These are phyloP conservation scores for Leccinum pellstonianum DNA, from an alignment of 768 basidiomycete species.

Conservation along the genomic window DNA sequence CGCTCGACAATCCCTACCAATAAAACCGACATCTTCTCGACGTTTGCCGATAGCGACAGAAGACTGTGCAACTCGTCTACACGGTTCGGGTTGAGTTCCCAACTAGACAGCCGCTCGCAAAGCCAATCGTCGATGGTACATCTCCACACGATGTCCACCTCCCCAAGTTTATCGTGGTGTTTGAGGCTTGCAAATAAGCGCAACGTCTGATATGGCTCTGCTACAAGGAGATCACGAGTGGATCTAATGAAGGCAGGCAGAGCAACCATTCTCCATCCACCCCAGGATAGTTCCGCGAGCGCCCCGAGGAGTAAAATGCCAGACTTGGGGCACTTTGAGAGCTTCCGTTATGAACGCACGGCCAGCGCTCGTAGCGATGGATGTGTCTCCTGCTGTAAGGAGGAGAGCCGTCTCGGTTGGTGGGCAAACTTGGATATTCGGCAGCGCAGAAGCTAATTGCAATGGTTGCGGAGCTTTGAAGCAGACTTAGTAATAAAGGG, in stretches of 20 bases:
- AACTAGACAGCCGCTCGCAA: constrained; percentile 40
- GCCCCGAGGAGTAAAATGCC: constrained; percentile 56
- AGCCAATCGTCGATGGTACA: constrained; percentile 52
- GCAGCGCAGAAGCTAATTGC: constrained; percentile 33
- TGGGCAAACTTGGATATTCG: constrained; percentile 27
- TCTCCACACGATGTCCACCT: constrained; percentile 61
- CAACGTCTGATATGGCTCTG: constrained; percentile 42
- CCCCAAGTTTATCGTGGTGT: constrained; percentile 48
- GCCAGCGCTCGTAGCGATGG: constrained; percentile 37
- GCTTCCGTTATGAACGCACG: constrained; percentile 44
- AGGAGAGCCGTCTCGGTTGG: constrained; percentile 32
- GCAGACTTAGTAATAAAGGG: neutral
- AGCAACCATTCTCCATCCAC: constrained; percentile 73
- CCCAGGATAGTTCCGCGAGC: constrained; percentile 67
- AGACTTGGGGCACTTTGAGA: constrained; percentile 34
- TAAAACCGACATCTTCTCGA: constrained; percentile 43
- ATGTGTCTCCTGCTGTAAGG: constrained; percentile 44
- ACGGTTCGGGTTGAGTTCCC: constrained; percentile 39
- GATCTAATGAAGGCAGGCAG: constrained; percentile 57
- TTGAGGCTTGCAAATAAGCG: constrained; percentile 51
- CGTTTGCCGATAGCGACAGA: constrained; percentile 23
- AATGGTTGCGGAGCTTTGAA: constrained; percentile 37
- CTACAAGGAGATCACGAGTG: constrained; percentile 45
- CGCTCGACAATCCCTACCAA: constrained; percentile 31
- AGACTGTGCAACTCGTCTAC: constrained; percentile 33